Evolutionary conservation across 140 eudicot genomes (phyloP).

Genomic region (Artemisia princeps): DNA sequence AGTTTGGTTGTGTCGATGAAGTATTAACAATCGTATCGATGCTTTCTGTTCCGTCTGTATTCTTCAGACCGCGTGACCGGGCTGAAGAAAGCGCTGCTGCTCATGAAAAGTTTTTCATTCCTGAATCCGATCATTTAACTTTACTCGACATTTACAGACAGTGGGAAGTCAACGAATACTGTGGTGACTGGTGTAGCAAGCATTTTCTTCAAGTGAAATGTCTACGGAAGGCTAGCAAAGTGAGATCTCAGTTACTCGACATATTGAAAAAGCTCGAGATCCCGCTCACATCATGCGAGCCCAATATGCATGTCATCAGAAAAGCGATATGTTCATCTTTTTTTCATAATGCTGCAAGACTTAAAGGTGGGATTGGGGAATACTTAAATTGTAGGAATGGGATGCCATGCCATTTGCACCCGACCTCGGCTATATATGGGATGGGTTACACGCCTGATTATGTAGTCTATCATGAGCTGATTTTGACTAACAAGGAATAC

Average conservation of each 20-base stretch:
- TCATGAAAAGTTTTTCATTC: slow-evolving; percentile 79
- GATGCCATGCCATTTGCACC: too few relatives aligned
- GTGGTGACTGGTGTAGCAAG: slow-evolving; percentile 95
- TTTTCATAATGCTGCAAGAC: slow-evolving; percentile 81
- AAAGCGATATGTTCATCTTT: slow-evolving; percentile 88
- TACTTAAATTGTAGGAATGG: too few relatives aligned
- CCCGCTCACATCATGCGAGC: slow-evolving; percentile 62
- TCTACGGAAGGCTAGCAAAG: slow-evolving; percentile 10
- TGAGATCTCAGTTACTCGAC: neutral
- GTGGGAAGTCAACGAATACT: slow-evolving; percentile 69
- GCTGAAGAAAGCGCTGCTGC: slow-evolving; percentile 94
- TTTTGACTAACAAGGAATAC: slow-evolving; percentile 66
- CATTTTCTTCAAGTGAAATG: slow-evolving; percentile 88
- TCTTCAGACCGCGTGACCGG: slow-evolving; percentile 32
- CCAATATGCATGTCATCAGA: slow-evolving; percentile 79
- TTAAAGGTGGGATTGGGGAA: slow-evolving; percentile 62
- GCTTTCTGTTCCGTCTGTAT: slow-evolving; percentile 1
- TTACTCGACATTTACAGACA: slow-evolving; percentile 82
- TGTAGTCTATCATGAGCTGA: too few relatives aligned
- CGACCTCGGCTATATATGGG: too few relatives aligned
- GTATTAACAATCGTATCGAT: too few relatives aligned
- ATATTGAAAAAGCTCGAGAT: slow-evolving; percentile 68
- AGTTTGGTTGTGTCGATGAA: slow-evolving; percentile 37
- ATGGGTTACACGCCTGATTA: too few relatives aligned
- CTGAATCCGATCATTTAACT: slow-evolving; percentile 82